These are phyloP conservation scores for Chenopodium quinoa DNA, from an alignment of 148 eudicot species.

Conservation along the genomic window DNA sequence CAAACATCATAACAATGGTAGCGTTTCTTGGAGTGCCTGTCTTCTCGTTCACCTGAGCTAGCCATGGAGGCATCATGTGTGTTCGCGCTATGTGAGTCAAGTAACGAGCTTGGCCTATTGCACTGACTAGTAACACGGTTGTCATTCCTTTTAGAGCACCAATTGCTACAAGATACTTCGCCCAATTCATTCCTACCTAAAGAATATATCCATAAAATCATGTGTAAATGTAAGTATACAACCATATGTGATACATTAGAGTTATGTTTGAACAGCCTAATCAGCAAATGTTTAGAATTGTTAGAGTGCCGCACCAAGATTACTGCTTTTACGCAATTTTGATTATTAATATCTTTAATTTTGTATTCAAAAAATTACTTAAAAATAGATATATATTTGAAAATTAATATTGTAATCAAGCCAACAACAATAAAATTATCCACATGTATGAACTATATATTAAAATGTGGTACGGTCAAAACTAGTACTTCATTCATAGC, in stretches of 20 bases:
- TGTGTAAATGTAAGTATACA: neutral
- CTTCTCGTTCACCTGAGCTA: slow-evolving; percentile 36
- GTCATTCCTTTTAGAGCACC: slow-evolving; percentile 62
- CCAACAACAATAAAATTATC: too few species aligned
- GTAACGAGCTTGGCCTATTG: slow-evolving; percentile 52
- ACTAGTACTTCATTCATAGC: too few species aligned
- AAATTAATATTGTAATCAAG: too few species aligned
- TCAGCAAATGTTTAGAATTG: neutral
- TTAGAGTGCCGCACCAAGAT: neutral
- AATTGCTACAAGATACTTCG: slow-evolving; percentile 45
- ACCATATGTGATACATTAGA: neutral
- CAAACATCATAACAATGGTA: slow-evolving; percentile 38
- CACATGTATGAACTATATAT: too few species aligned
- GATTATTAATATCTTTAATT: too few species aligned
- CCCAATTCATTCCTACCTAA: slow-evolving; percentile 49
- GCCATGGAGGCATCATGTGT: slow-evolving; percentile 52
- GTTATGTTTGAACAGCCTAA: neutral
- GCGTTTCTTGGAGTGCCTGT: slow-evolving; percentile 56
- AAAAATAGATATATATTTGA: too few species aligned
- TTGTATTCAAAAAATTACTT: too few species aligned
- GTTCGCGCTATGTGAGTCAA: slow-evolving; percentile 57
- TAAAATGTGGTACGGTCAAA: too few species aligned
- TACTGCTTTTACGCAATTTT: too few species aligned
- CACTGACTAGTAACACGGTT: slow-evolving; percentile 39
- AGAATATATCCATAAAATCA: neutral